Evolutionary conservation across 2,329 filamentous ascomycete species (phyloP), one percentile per base, ranked within the genome.

Genomic region (Fusarium piperis): DNA sequence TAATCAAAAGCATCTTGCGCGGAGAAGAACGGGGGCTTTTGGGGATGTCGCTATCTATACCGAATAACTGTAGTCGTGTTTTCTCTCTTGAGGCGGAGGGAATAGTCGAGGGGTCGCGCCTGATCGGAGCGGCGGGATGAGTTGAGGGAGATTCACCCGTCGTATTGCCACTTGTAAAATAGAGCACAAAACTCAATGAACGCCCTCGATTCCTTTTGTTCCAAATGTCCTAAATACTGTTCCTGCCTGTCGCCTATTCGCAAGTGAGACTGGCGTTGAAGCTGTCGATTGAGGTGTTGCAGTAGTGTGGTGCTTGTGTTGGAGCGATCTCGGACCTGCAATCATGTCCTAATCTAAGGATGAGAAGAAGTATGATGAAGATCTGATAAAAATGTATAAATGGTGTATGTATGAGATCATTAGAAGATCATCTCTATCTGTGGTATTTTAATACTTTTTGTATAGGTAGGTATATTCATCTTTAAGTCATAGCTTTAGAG

Each of bases 101-200:
- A 82, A 74, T 78, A 79, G 78, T 81, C 77, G 80, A 81, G 79
- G 81, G 82, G 82, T 84, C 84, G 83, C 79, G 80, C 79, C 82
- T 80, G 83, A 83, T 62, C 79, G 83, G 82, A 83, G 82, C 81
- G 83, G 81, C 78, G 81, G 83, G 80, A 55, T 80, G 82, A 79
- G 78, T 67, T 79, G 72, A 81, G 81, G 80, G 80, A 80, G 79
- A 81, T 81, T 82, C 79, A 81, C 83, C 83, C 81, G 81, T 83
- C 84, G 82, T 83, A 83, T 83, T 84, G 83, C 83, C 83, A 84
- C 83, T 87, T 89, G 87, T 89, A 89, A 89, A 88, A 87, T 89
- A 88, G 86, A 89, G 86, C 83, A 82, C 79, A 85, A 85, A 85
- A 86, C 86, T 87, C 85, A 88, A 88, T 85, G 82, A 85, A 88